Evolutionary conservation across 192 early-diverging fungal genomes (phyloP).

Genomic region (Coemansia sp.): DNA sequence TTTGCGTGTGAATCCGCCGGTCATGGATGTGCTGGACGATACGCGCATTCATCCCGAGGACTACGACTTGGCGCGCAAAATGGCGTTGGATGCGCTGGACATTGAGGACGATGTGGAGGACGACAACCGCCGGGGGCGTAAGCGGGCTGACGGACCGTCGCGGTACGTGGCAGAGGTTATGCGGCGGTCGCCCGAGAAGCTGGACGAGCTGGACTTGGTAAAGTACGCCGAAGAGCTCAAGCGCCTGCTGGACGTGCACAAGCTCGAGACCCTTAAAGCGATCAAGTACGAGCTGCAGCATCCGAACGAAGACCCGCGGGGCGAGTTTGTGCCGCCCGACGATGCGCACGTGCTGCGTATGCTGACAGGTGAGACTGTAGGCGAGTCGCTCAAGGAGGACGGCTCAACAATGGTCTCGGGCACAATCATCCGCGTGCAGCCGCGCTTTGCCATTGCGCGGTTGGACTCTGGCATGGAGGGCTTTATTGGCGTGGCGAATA

Average conservation of each 20-base stretch:
- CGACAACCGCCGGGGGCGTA: conserved; percentile 52
- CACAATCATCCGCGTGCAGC: conserved; percentile 68
- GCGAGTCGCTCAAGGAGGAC: conserved; percentile 65
- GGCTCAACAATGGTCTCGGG: conserved; percentile 67
- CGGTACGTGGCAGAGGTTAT: conserved; percentile 79
- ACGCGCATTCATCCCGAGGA: conserved; percentile 95
- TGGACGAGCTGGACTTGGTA: conserved; percentile 84
- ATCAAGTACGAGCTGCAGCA: conserved; percentile 87
- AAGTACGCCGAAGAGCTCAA: conserved; percentile 88
- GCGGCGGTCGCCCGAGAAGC: conserved; percentile 68
- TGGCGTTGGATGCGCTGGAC: conserved; percentile 94
- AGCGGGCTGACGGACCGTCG: conserved; percentile 56
- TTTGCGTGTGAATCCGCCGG: conserved; percentile 72
- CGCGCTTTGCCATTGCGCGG: conserved; percentile 71
- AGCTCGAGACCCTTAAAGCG: conserved; percentile 76
- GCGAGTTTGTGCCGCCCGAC: conserved; percentile 58
- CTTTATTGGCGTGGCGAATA: conserved; percentile 67
- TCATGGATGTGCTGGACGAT: conserved; percentile 85
- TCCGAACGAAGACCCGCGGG: conserved; percentile 76
- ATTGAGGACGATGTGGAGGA: conserved; percentile 77
- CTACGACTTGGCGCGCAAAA: conserved; percentile 93
- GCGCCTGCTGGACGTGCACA: conserved; percentile 70
- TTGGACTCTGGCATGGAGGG: conserved; percentile 84
- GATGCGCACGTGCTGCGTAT: conserved; percentile 71
- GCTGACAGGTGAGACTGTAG: conserved; percentile 78